Evolutionary conservation across 1,284 basidiomycete genomes (phyloP).

Genomic region (Hemileia vastatrix): DNA sequence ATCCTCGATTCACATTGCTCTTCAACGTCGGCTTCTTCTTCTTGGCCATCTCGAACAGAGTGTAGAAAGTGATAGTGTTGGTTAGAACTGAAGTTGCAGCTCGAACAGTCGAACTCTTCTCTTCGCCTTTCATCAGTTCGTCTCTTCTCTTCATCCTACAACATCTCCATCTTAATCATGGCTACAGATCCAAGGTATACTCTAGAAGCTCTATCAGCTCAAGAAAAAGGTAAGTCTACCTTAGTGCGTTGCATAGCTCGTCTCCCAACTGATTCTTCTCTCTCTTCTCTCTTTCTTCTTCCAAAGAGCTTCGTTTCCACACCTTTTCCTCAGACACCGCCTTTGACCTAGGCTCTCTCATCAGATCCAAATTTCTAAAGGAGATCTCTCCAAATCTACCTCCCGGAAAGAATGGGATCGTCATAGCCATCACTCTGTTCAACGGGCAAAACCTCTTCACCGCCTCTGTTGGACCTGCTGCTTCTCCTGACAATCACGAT

Average conservation of each 20-base stretch:
- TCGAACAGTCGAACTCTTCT: too few species aligned
- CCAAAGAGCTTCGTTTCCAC: too few species aligned
- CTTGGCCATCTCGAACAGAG: constrained; percentile 26
- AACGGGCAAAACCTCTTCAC: constrained; percentile 30
- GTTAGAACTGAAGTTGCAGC: too few species aligned
- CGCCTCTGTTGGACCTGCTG: constrained; percentile 25
- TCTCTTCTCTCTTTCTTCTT: too few species aligned
- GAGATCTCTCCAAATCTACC: neutral
- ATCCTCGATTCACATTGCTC: constrained; percentile 37
- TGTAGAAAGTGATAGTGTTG: too few species aligned
- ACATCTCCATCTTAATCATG: too few species aligned
- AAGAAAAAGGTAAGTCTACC: neutral
- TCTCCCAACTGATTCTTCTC: neutral
- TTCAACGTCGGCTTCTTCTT: too few species aligned
- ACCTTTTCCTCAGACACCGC: too few species aligned
- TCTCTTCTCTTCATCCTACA: too few species aligned
- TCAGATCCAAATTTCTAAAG: constrained; percentile 25
- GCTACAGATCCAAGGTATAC: neutral
- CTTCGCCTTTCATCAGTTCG: too few species aligned
- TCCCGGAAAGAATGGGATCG: constrained; percentile 24
- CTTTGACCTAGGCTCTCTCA: constrained; percentile 26
- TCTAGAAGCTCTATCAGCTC: neutral
- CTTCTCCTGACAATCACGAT: constrained; percentile 30
- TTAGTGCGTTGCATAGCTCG: neutral
- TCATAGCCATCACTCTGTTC: constrained; percentile 29